Evolutionary conservation across 1,284 basidiomycete species (phyloP).

Genomic region (Ceratobasidium sp.): DNA sequence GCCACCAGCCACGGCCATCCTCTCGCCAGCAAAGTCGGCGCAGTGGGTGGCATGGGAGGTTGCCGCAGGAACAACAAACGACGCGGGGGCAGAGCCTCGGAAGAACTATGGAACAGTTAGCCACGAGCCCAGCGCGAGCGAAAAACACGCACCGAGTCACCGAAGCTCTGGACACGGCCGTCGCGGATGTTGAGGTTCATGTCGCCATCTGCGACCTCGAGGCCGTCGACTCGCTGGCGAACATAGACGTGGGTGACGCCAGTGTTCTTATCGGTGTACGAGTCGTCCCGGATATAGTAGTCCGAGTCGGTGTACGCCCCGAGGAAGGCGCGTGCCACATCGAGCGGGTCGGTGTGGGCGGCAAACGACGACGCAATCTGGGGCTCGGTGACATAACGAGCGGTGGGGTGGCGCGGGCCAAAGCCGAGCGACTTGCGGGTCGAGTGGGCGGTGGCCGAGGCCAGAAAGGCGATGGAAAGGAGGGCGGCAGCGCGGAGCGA

Average conservation of each 20-base stretch:
- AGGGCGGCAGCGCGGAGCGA: conserved; percentile 39
- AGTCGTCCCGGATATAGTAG: conserved; percentile 77
- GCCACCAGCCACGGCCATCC: not conserved
- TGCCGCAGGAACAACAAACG: conserved; percentile 51
- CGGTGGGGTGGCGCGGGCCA: conserved; percentile 55
- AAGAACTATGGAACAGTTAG: conserved; percentile 65
- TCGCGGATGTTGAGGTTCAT: conserved; percentile 87
- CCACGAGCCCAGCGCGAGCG: conserved; percentile 39
- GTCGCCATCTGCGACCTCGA: conserved; percentile 89
- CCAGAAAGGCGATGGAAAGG: conserved; percentile 38
- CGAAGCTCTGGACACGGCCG: conserved; percentile 81
- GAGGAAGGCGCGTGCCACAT: conserved; percentile 69
- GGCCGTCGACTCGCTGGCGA: conserved; percentile 80
- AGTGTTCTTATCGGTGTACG: conserved; percentile 85
- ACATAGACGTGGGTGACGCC: conserved; percentile 88
- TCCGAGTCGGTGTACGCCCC: conserved; percentile 55
- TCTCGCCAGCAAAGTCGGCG: conserved; percentile 34
- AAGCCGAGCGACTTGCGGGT: conserved; percentile 56
- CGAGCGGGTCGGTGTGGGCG: conserved; percentile 56
- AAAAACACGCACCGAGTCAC: conserved; percentile 72
- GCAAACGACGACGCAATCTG: conserved; percentile 48
- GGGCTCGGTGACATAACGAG: conserved; percentile 47
- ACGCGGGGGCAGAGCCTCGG: conserved; percentile 59
- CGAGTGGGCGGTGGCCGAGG: conserved; percentile 44
- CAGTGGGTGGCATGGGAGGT: conserved; percentile 41